A percentile compares a stretch with the other conserved stretches of the same genome.
These are phyloP conservation scores for Trichoderma breve DNA, from an alignment of 2,329 filamentous ascomycete species.

Conservation along the genomic window DNA sequence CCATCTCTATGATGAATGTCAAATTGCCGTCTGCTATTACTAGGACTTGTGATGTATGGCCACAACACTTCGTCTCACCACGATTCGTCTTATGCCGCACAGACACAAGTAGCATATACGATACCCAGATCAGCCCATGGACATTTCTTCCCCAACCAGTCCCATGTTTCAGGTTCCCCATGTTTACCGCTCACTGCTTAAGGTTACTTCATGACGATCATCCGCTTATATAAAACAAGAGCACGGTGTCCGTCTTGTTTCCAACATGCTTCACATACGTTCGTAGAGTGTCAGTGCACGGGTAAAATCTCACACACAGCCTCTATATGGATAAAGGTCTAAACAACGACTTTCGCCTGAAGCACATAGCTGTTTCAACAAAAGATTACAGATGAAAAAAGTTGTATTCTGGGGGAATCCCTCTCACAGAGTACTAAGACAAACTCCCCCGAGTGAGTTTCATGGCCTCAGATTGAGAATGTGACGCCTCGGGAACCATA, in stretches of 20 bases:
- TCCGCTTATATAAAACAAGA: neutral
- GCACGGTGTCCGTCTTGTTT: neutral
- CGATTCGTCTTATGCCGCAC: neutral
- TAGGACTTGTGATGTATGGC: neutral
- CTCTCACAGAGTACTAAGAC: neutral
- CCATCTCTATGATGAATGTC: neutral
- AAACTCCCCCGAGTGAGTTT: neutral
- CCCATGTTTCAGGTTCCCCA: neutral
- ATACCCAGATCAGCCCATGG: neutral
- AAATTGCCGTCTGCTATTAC: no score
- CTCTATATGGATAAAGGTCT: neutral
- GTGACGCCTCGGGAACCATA: neutral
- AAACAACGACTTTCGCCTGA: neutral
- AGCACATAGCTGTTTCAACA: neutral
- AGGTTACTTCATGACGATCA: neutral
- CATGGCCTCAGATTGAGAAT: neutral
- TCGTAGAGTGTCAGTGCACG: neutral
- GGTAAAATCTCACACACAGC: neutral
- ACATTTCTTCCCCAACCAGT: neutral
- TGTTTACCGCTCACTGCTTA: neutral
- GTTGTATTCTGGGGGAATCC: accelerated
- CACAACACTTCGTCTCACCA: neutral
- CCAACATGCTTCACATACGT: neutral
- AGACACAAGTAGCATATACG: neutral
- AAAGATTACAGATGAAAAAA: neutral